phyloP scores from a whole-genome alignment of 2,329 filamentous ascomycete genomes.

The Aspergillus sp. region DNA sequence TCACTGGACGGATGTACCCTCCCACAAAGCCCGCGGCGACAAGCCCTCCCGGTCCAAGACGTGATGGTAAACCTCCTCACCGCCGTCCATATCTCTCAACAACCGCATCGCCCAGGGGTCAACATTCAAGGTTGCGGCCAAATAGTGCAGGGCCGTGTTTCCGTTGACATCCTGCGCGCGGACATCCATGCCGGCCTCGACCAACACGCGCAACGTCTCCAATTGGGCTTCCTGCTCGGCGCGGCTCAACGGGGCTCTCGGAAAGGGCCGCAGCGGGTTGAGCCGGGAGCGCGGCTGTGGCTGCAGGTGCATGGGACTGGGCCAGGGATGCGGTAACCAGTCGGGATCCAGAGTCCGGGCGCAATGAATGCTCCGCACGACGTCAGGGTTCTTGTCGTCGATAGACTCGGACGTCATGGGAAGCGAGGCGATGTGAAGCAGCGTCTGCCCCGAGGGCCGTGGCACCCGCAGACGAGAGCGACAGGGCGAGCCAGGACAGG shows the following conservation, averaged over 20 bases:
- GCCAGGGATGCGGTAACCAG: constrained; percentile 4
- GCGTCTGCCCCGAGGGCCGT: constrained; percentile 6
- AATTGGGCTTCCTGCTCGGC: constrained; percentile 8
- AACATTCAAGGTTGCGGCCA: constrained; percentile 9
- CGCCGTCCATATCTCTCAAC: constrained; percentile 3
- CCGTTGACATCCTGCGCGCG: constrained; percentile 12
- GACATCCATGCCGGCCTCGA: constrained; percentile 5
- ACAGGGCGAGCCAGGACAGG: constrained; percentile 3
- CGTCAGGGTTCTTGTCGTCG: neutral
- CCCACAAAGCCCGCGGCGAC: too few species aligned
- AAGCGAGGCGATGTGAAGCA: constrained; percentile 9
- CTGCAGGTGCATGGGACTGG: neutral
- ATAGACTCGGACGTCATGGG: neutral
- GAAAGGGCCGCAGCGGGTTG: too few species aligned
- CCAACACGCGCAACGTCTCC: constrained; percentile 3
- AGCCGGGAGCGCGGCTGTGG: neutral
- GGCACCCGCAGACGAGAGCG: neutral
- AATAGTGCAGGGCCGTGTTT: constrained; percentile 16
- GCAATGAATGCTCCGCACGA: constrained; percentile 5
- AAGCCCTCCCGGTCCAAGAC: too few species aligned
- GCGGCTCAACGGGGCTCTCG: constrained; percentile 1
- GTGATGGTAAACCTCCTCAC: neutral
- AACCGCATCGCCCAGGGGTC: constrained; percentile 2
- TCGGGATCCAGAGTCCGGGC: constrained; percentile 1
- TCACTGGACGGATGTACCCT: too few species aligned